These are phyloP conservation scores for Pholiota microspora DNA, from an alignment of 768 basidiomycete genomes.

Conservation along the genomic window DNA sequence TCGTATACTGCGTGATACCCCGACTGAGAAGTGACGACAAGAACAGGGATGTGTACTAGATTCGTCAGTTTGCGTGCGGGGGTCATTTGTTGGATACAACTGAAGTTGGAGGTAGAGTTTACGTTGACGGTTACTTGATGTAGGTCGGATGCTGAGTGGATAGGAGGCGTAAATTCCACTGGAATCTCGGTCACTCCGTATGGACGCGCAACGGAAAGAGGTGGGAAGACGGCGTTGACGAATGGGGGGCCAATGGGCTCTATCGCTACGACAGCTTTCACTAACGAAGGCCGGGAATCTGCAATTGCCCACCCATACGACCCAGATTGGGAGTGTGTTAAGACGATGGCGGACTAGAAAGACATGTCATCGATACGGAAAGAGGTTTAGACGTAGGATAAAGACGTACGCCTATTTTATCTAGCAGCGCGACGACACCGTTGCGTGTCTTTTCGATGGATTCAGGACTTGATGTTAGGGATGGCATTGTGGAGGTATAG, in stretches of 20 bases:
- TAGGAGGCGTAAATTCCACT: slow-evolving; percentile 39
- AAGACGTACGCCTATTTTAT: slow-evolving; percentile 44
- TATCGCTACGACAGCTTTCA: slow-evolving; percentile 47
- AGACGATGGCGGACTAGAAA: slow-evolving; percentile 40
- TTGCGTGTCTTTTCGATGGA: slow-evolving; percentile 35
- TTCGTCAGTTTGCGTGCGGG: slow-evolving; percentile 43
- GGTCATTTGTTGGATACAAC: slow-evolving; percentile 40
- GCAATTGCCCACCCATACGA: slow-evolving; percentile 48
- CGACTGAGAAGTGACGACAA: slow-evolving; percentile 47
- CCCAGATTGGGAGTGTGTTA: slow-evolving; percentile 53
- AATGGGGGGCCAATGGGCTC: slow-evolving; percentile 55
- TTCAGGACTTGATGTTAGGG: slow-evolving; percentile 33
- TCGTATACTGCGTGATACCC: slow-evolving; percentile 53
- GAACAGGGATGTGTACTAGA: slow-evolving; percentile 40
- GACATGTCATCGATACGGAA: background rate
- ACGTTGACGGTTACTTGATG: slow-evolving; percentile 24
- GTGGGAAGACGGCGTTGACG: slow-evolving; percentile 36
- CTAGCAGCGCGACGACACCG: slow-evolving; percentile 42
- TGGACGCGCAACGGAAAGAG: slow-evolving; percentile 33
- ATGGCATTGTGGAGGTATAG: slow-evolving; percentile 41
- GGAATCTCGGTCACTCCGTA: slow-evolving; percentile 51
- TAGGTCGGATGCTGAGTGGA: slow-evolving; percentile 37
- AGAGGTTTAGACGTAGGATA: background rate
- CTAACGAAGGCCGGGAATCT: slow-evolving; percentile 40
- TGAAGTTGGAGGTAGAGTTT: slow-evolving; percentile 30